Conservation (phyloP, 140 eudicot species). For the Ambrosia hybrid region DNA sequence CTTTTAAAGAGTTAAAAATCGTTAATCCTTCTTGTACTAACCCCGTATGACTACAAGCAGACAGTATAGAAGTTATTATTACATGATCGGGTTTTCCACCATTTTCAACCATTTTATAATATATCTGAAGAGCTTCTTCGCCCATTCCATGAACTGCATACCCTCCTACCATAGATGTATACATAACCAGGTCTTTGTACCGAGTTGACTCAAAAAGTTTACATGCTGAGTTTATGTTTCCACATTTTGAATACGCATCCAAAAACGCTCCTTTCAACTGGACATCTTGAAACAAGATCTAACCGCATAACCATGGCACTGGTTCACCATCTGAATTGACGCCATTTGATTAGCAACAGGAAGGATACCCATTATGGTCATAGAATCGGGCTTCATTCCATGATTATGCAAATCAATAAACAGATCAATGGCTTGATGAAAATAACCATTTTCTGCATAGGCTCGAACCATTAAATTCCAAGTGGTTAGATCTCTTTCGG, state of each 20-base stretch:
- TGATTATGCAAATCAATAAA: conserved; percentile 52
- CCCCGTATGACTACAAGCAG: conserved; percentile 87
- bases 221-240: conserved; percentile 50
- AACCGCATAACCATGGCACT: conserved; percentile 73
- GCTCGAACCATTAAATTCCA: conserved; percentile 89
- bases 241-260: conserved; percentile 81
- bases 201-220: conserved; percentile 49
- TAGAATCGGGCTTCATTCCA: conserved; percentile 64
- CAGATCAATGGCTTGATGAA: conserved; percentile 44
- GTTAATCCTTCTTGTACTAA: conserved; percentile 66
- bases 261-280: conserved; percentile 60
- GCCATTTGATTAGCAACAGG: conserved; percentile 62
- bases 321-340: conserved; percentile 59
- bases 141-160: conserved; percentile 91
- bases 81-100: conserved; percentile 75
- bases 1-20: conserved; percentile 58
- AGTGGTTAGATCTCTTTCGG: conserved; percentile 60
- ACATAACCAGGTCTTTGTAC: conserved; percentile 64
- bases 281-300: conserved; percentile 58
- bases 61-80: conserved; percentile 55
- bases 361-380: conserved; percentile 64
- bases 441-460: conserved; percentile 51
- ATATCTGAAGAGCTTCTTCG: conserved; percentile 56
- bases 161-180: conserved; percentile 80
- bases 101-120: conserved; percentile 50